These are phyloP conservation scores for Aureobasidium pullulans DNA, from an alignment of 2,329 filamentous ascomycete genomes.

Conservation along the genomic window DNA sequence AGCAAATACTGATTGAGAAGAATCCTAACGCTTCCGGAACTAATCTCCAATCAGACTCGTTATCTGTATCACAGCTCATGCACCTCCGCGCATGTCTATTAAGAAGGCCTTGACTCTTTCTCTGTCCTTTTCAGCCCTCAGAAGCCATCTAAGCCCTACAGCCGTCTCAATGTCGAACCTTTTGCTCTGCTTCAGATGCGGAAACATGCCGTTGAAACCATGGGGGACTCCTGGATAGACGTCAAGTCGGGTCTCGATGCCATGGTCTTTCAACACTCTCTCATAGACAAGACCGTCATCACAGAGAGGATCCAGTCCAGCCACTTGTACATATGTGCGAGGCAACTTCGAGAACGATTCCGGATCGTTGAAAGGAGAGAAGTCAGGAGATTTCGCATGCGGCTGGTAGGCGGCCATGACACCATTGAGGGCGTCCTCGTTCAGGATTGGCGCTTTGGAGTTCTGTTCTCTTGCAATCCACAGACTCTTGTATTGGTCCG, in stretches of 20 bases:
- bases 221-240: slow-evolving; percentile 34
- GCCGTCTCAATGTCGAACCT: too few species aligned
- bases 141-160: too few species aligned
- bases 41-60: too few species aligned
- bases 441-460: slow-evolving; percentile 29
- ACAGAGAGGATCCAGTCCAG: slow-evolving; percentile 43
- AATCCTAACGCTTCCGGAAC: too few species aligned
- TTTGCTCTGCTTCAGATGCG: too few species aligned
- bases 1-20: too few species aligned
- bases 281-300: slow-evolving; percentile 50
- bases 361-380: slow-evolving; percentile 28
- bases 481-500: slow-evolving; percentile 32
- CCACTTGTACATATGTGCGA: slow-evolving; percentile 43
- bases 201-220: slow-evolving; percentile 14
- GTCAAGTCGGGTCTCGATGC: slow-evolving; percentile 38
- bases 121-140: too few species aligned
- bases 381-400: slow-evolving; percentile 16
- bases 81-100: too few species aligned
- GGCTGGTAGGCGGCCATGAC: slow-evolving; percentile 3
- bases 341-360: slow-evolving; percentile 32
- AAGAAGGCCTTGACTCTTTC: too few species aligned
- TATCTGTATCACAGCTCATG: too few species aligned
- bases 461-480: slow-evolving; percentile 35
- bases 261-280: slow-evolving; percentile 37
- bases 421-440: slow-evolving; percentile 20